Conservation (phyloP, 2,329 filamentous ascomycete genomes). For the Knufia fluminis region DNA sequence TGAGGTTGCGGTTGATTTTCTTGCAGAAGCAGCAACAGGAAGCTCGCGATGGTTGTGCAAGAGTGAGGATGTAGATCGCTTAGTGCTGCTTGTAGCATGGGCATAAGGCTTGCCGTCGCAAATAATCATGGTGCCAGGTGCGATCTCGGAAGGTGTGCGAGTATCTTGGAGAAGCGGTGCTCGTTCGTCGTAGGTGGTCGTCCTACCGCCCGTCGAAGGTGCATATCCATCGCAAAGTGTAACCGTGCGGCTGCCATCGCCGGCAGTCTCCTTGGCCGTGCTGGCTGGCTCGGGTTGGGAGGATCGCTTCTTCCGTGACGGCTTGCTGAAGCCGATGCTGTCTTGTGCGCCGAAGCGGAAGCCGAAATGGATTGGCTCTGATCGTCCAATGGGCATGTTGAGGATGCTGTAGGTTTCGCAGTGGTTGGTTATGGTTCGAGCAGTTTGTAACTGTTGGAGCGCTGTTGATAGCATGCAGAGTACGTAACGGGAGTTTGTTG, state of each 20-base stretch:
- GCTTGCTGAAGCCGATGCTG: not conserved
- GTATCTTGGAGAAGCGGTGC: not conserved
- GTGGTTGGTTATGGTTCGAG: not conserved
- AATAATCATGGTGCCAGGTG: too few species aligned
- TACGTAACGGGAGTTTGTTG: not conserved
- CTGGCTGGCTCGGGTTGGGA: not conserved
- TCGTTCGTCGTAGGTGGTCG: not conserved
- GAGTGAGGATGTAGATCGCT: too few species aligned
- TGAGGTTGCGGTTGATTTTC: too few species aligned
- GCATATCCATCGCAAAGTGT: not conserved
- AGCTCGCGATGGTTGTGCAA: too few species aligned
- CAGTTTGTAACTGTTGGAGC: not conserved
- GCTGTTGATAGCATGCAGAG: not conserved
- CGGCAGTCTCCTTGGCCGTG: not conserved
- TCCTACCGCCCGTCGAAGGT: not conserved
- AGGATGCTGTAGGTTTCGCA: too few species aligned
- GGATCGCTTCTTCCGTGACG: not conserved
- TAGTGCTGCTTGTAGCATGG: too few species aligned
- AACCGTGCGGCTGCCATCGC: not conserved
- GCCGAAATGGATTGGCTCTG: conserved; percentile 5
- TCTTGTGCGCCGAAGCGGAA: conserved; percentile 1
- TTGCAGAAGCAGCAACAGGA: too few species aligned
- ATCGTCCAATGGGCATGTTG: not conserved
- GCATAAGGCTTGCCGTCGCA: too few species aligned
- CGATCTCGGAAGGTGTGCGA: too few species aligned